Conservation (phyloP, 176 grass and related monocot species). For the Musa itinerans region DNA sequence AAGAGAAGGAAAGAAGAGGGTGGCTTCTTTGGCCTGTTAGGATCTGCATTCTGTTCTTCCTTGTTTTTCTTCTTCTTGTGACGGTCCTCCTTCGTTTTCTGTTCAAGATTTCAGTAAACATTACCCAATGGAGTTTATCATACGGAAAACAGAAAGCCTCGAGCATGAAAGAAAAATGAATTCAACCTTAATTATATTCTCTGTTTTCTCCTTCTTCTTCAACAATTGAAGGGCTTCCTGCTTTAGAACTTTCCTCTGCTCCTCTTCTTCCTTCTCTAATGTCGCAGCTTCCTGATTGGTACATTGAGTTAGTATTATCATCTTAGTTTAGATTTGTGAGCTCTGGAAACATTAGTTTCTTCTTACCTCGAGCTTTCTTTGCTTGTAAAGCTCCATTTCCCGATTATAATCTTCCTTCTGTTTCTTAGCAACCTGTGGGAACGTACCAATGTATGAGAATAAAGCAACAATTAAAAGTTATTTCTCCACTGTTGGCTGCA, state of each 20-base stretch:
- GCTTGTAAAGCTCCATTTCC: conserved; percentile 68
- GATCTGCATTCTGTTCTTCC: conserved; percentile 33
- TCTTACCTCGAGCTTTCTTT: conserved; percentile 55
- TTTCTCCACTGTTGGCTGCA: background rate
- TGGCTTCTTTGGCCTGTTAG: conserved; percentile 70
- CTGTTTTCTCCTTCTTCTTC: conserved; percentile 83
- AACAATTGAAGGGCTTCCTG: conserved; percentile 84
- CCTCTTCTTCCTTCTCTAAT: conserved; percentile 62
- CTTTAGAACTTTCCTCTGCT: conserved; percentile 74
- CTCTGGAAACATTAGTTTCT: background rate
- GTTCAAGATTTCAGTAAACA: background rate
- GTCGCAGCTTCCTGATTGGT: conserved; percentile 35
- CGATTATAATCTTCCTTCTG: conserved; percentile 52
- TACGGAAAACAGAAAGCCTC: too few species aligned
- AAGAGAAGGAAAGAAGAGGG: conserved; percentile 79
- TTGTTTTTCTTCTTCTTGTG: conserved; percentile 39
- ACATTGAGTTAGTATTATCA: background rate
- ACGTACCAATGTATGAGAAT: background rate
- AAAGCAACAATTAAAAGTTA: background rate
- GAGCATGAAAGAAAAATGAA: background rate
- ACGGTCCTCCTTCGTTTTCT: conserved; percentile 67
- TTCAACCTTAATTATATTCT: conserved; percentile 81
- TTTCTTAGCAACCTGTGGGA: conserved; percentile 39
- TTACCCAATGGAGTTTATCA: too few species aligned
- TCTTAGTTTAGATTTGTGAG: background rate